These are phyloP conservation scores for Hymenoscyphus fraxineus DNA, from an alignment of 2,329 filamentous ascomycete species.

Conservation along the genomic window DNA sequence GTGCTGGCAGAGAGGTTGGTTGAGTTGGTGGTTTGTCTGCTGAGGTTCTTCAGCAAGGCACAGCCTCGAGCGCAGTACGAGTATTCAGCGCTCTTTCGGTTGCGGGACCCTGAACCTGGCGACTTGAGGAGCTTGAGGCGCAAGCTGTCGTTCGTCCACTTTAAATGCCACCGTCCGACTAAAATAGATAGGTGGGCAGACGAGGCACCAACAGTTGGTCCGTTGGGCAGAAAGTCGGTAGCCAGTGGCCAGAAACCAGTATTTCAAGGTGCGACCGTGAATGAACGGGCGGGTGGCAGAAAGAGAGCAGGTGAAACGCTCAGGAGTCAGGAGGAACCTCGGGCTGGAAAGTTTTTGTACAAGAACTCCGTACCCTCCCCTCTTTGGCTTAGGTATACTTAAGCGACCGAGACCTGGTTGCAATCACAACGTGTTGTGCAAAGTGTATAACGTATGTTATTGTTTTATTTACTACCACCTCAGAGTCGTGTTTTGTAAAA, in stretches of 20 bases:
- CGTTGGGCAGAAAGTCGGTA: neutral
- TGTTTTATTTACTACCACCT: too few relatives aligned
- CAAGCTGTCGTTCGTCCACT: neutral
- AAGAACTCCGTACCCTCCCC: neutral
- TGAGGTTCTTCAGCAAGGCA: neutral
- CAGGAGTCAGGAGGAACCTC: neutral
- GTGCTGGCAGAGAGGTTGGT: neutral
- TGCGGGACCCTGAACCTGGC: neutral
- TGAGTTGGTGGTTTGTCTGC: neutral
- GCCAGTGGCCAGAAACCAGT: neutral
- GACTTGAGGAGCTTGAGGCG: neutral
- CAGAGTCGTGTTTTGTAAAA: too few relatives aligned
- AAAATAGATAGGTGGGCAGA: neutral
- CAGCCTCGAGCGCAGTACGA: slow-evolving; percentile 1
- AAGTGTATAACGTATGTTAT: too few relatives aligned
- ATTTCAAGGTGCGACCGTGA: neutral
- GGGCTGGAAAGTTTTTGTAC: neutral
- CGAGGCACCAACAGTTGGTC: neutral
- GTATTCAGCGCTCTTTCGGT: neutral
- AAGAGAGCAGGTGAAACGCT: neutral
- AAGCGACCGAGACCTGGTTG: neutral
- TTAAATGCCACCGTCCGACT: neutral
- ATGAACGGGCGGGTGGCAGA: neutral
- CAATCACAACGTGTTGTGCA: neutral
- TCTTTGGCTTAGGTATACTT: too few relatives aligned